Evolutionary conservation across 129 eudicot genomes (phyloP).

Genomic region (Saposhnikovia divaricata): DNA sequence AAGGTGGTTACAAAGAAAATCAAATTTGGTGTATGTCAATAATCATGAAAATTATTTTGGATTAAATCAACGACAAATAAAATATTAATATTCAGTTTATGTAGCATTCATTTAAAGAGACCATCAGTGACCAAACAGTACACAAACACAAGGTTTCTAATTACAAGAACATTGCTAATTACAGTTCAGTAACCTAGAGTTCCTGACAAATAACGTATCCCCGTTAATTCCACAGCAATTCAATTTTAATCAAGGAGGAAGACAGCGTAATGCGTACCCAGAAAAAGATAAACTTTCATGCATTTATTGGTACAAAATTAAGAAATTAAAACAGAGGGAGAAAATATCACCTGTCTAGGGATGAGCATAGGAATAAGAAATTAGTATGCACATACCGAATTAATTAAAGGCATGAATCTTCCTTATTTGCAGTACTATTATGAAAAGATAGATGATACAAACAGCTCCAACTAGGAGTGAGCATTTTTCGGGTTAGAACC

Average conservation of each 20-base stretch:
- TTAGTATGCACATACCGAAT: not conserved
- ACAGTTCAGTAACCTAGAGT: no score
- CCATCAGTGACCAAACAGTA: not conserved
- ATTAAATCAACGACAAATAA: not conserved
- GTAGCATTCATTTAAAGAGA: not conserved
- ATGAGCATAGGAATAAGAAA: not conserved
- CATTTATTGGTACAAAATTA: not conserved
- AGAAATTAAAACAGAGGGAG: not conserved
- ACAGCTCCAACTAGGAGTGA: no score
- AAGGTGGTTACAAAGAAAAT: constrained; percentile 1
- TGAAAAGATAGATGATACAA: not conserved
- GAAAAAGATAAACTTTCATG: not conserved
- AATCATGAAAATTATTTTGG: not conserved
- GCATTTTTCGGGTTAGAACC: no score
- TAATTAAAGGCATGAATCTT: not conserved
- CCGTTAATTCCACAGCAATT: not conserved
- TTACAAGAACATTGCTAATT: no score
- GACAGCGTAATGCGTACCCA: not conserved
- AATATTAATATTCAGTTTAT: not conserved
- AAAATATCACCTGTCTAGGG: not conserved
- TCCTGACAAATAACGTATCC: not conserved
- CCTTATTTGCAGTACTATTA: not conserved
- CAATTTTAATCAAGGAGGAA: not conserved
- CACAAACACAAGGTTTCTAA: not conserved
- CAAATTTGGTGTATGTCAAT: not conserved